Evolutionary conservation across 495 filamentous ascomycete genomes (phyloP).

Genomic region (Bombardia bombarda): DNA sequence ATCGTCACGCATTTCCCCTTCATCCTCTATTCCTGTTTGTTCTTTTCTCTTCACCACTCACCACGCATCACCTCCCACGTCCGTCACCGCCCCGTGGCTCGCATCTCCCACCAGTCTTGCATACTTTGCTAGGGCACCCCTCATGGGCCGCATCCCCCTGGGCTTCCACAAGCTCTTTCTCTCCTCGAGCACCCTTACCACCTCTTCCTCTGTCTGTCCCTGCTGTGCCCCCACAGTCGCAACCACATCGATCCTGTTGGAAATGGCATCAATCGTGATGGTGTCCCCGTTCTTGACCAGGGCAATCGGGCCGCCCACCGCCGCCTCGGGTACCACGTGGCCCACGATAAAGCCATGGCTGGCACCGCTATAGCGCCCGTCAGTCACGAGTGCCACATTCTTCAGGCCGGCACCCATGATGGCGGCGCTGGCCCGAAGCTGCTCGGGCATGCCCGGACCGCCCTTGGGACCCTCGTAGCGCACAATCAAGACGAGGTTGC

Average conservation of each 20-base stretch:
- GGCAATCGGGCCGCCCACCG: slow-evolving; percentile 73
- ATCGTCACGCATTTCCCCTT: too few relatives aligned
- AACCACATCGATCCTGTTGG: slow-evolving; percentile 56
- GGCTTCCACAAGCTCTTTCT: slow-evolving; percentile 65
- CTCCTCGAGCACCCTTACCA: slow-evolving; percentile 60
- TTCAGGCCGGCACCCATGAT: slow-evolving; percentile 87
- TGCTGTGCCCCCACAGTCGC: slow-evolving; percentile 3
- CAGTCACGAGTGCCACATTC: slow-evolving; percentile 89
- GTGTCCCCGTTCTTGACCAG: slow-evolving; percentile 74
- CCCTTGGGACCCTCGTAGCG: slow-evolving; percentile 94
- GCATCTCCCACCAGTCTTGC: slow-evolving; percentile 52
- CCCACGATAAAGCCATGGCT: slow-evolving; percentile 94
- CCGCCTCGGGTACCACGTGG: slow-evolving; percentile 88
- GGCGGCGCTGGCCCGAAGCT: slow-evolving; percentile 78
- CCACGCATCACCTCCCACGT: slow-evolving; percentile 23
- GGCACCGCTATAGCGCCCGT: slow-evolving; percentile 86
- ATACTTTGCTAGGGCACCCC: slow-evolving; percentile 90
- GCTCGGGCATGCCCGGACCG: slow-evolving; percentile 98
- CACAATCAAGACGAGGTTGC: slow-evolving; percentile 84
- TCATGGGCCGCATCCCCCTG: slow-evolving; percentile 65
- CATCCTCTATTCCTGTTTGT: too few relatives aligned
- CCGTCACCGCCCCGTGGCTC: slow-evolving; percentile 47
- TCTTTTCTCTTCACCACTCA: too few relatives aligned
- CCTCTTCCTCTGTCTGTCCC: slow-evolving; percentile 8
- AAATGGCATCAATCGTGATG: slow-evolving; percentile 79